Conservation (phyloP, 1,284 basidiomycete species). For the Fomitopsis betulina region DNA sequence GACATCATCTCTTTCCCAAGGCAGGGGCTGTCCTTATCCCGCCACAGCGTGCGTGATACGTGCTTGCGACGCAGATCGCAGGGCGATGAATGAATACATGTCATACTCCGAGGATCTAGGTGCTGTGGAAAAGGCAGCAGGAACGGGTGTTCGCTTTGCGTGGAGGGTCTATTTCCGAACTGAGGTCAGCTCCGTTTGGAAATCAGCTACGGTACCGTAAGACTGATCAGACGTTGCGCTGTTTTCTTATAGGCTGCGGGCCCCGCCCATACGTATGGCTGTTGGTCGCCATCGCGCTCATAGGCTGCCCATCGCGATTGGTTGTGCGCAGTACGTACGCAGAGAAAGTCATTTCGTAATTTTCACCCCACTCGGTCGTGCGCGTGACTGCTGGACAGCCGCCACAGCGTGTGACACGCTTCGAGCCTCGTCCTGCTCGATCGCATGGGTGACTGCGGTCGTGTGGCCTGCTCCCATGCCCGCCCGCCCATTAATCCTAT, state of each 20-base stretch:
- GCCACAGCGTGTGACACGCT: neutral
- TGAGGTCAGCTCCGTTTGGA: neutral
- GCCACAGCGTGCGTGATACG: neutral
- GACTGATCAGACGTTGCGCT: neutral
- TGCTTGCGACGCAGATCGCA: neutral
- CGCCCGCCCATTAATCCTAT: neutral
- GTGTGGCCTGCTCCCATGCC: neutral
- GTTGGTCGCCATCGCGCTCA: neutral
- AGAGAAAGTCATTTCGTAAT: neutral
- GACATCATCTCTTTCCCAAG: constrained; percentile 1
- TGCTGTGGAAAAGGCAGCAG: neutral
- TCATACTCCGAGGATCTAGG: too few species aligned
- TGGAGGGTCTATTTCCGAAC: neutral
- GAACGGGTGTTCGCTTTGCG: neutral
- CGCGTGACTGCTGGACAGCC: neutral
- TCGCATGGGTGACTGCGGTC: neutral
- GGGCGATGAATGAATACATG: neutral
- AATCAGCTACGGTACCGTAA: neutral
- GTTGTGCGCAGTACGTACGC: neutral
- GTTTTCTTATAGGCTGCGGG: neutral
- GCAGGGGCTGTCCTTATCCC: neutral
- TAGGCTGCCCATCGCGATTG: neutral
- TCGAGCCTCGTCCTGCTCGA: neutral
- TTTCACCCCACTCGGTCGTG: neutral
- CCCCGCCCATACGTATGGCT: neutral